Evolutionary conservation across 345 rosid genomes (phyloP).

Genomic region (Trapa bicornis): DNA sequence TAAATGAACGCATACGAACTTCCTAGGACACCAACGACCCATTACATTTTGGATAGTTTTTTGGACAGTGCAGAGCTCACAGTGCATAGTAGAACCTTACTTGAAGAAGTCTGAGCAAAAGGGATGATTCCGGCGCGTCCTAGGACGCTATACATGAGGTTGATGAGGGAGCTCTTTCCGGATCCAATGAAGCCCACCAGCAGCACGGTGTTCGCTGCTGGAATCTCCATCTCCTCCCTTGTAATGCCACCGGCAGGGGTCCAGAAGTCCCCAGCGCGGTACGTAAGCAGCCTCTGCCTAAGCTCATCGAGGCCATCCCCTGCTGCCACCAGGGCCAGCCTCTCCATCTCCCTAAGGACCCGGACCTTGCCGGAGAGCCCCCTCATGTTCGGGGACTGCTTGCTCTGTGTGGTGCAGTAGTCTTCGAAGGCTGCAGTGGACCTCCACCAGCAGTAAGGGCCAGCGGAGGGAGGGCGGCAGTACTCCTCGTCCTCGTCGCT

Average conservation of each 20-base stretch:
- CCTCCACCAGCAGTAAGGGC: slow-evolving; percentile 38
- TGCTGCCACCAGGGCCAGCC: slow-evolving; percentile 42
- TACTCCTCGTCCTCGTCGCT: slow-evolving; percentile 26
- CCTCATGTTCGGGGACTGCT: slow-evolving; percentile 14
- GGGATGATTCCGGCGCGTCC: slow-evolving; percentile 44
- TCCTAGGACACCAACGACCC: background rate
- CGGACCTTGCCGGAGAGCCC: slow-evolving; percentile 20
- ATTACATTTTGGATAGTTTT: background rate
- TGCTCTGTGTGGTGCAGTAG: slow-evolving; percentile 17
- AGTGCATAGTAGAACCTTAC: slow-evolving; percentile 10
- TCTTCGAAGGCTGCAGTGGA: slow-evolving; percentile 31
- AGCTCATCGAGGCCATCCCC: slow-evolving; percentile 43
- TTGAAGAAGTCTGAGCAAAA: slow-evolving; percentile 42
- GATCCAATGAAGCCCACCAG: slow-evolving; percentile 45
- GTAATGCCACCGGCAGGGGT: slow-evolving; percentile 38
- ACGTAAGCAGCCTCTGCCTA: slow-evolving; percentile 34
- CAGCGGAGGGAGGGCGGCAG: background rate
- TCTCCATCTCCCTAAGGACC: slow-evolving; percentile 38
- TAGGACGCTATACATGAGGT: slow-evolving; percentile 54
- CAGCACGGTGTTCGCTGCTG: slow-evolving; percentile 37
- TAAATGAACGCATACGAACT: background rate
- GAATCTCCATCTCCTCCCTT: slow-evolving; percentile 43
- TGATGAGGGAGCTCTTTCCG: slow-evolving; percentile 52
- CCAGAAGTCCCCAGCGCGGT: slow-evolving; percentile 54
- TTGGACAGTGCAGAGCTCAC: background rate